Evolutionary conservation across 805 yeast genomes (phyloP), one percentile per base, ranked within the genome.

Genomic region (Isabelozyma gotoi): DNA sequence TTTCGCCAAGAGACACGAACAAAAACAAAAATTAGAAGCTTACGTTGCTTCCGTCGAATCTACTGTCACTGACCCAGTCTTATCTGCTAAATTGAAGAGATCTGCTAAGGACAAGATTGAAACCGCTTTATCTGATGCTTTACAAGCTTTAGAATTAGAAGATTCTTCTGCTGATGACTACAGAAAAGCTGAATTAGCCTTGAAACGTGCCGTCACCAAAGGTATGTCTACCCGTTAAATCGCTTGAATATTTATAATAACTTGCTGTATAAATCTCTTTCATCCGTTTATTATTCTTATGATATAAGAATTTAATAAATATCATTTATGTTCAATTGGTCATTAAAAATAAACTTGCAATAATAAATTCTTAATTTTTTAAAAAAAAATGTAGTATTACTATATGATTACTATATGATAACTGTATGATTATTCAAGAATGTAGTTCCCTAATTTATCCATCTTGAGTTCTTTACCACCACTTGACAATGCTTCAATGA

Each of bases 201-300:
- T 94, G 75, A 94, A 94, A 90, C 88, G 99, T 78, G 97, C 92
- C 69, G 97, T 92, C 74, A 92, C 97, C 82, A 92, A 90, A 83
- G 97, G 97, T 74, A 88, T 91, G 90, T 87, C 97, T 64, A 82
- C 97, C 75, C 97, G 97, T 83, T 87, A 85, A 84, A 76, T 50
- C 31, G 42, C 46, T 39, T 44, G 44, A 47, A 42, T 37, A 40
- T 18, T 18, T 35, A 18, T 35, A 36, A 20, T 20, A 36, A 19
- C 6, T 36, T 20, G 19, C 31, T 36, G 39, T 36, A 36, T 36
- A 36, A 36, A 36, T 17, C 16, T 17, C 19, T 34, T 19, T 15
- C 20, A 15, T 16, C 16, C n/a, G 36, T 34, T 36, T 36, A 20
- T 36, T 24, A 20, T 19, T 19, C 19, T 20, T 20, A 20, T 20